Evolutionary conservation across 352 stramenopile species (phyloP).

Genomic region (Pythium rhizo-oryzae): DNA sequence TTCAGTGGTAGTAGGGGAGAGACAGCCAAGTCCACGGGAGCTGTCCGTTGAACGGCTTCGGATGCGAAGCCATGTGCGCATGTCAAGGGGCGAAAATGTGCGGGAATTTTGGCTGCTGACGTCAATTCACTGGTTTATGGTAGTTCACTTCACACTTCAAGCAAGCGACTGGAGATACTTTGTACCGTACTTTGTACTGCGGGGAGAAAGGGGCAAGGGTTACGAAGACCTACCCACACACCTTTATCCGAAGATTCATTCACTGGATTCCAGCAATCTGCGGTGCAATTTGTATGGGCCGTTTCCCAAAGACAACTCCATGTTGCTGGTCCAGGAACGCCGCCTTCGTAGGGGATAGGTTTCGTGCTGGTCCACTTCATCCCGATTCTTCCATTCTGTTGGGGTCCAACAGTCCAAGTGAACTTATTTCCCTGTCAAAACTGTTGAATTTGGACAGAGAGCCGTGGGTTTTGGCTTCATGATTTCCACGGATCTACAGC

Average conservation of each 20-base stretch:
- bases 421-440: constrained; percentile 23
- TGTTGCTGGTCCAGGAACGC: constrained; percentile 9
- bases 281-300: not conserved
- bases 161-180: not conserved
- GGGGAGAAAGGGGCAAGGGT: not conserved
- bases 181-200: too few relatives aligned
- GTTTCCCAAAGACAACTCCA: not conserved
- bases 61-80: not conserved
- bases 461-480: too few relatives aligned
- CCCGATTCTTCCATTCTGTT: not conserved
- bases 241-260: constrained; percentile 11
- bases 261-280: not conserved
- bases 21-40: not conserved
- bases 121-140: constrained; percentile 2
- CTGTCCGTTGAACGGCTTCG: not conserved
- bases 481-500: too few relatives aligned
- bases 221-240: not conserved
- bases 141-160: not conserved
- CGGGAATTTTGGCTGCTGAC: not conserved
- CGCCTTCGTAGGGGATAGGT: not conserved
- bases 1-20: not conserved
- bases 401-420: not conserved
- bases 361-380: constrained; percentile 19
- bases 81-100: not conserved
- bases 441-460: not conserved